These are phyloP conservation scores for Cadophora luteo-olivacea DNA, from an alignment of 2,329 filamentous ascomycete genomes.

Conservation along the genomic window DNA sequence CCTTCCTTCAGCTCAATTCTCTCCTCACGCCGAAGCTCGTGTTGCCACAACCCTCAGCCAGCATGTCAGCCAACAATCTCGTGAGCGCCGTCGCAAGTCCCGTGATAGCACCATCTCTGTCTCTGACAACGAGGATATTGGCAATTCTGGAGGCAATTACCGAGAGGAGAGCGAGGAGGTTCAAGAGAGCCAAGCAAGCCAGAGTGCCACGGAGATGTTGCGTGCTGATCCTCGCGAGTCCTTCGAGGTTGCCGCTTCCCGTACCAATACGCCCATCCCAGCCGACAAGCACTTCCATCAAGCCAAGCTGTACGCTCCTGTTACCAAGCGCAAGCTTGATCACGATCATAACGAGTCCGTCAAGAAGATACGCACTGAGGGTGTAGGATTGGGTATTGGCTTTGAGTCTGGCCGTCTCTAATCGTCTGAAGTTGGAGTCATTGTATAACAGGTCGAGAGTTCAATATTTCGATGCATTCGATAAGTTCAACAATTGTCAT, in stretches of 20 bases:
- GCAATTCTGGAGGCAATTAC: slow-evolving; percentile 53
- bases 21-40: slow-evolving; percentile 64
- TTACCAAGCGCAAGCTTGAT: slow-evolving; percentile 56
- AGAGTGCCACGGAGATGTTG: slow-evolving; percentile 77
- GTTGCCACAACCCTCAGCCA: slow-evolving; percentile 46
- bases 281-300: slow-evolving; percentile 57
- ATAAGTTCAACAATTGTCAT: not conserved
- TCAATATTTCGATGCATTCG: not conserved
- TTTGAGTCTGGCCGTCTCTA: slow-evolving; percentile 29
- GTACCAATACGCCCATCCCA: slow-evolving; percentile 46
- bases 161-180: slow-evolving; percentile 65
- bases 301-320: slow-evolving; percentile 66
- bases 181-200: slow-evolving; percentile 77
- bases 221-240: slow-evolving; percentile 59
- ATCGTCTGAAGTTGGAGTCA: not conserved
- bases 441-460: not conserved
- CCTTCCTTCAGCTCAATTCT: slow-evolving; percentile 67
- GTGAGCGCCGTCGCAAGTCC: slow-evolving; percentile 70
- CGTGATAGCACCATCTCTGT: slow-evolving; percentile 87
- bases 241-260: slow-evolving; percentile 44
- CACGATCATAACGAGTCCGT: slow-evolving; percentile 35
- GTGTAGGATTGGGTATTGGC: slow-evolving; percentile 63
- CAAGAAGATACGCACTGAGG: slow-evolving; percentile 56
- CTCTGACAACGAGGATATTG: slow-evolving; percentile 61
- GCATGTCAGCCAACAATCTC: slow-evolving; percentile 49